Base-by-base conservation (phyloP, 495 filamentous ascomycete genomes). In the Annulohypoxylon stygium region DNA sequence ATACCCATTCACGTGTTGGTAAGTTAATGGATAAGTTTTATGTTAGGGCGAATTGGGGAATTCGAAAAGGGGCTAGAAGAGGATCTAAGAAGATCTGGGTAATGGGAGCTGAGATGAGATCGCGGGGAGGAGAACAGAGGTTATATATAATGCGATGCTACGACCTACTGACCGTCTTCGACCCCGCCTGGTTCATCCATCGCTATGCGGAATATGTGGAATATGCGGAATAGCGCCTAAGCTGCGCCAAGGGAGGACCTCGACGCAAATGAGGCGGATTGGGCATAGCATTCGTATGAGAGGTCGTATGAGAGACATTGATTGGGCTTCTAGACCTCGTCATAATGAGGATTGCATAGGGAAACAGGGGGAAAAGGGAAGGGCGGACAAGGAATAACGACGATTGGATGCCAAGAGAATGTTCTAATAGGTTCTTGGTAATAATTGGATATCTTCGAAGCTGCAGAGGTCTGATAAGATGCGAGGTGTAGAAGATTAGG, bases 1-100 rank as follows among this genome's bases (percentile, higher is more conserved):
- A 81, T 81, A 78, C 82, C 82, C 82, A 84, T 84, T 84, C 82
- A 84, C 54, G 75, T 77, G 64, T 75, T 54, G 43, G 60, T 71
- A 54, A 67, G 57, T 50, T 61, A 50, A 16, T 54, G 65, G 67
- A 14, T 12, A 26, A 51, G 48, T 51, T 30, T 53, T 60, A 43
- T 70, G 67, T 16, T 58, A 18, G 34, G 41, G 20, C 54, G 18
- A 59, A 64, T 36, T 18, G 41, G 41, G 57, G 36, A 67, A 62
- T 69, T 60, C 58, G 66, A 18, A 8, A 64, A 55, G 30, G 34
- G 43, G 43, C 2, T 47, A n/a, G 43, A 47, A 47, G n/a, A 20
- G 43, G n/a, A 43, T 43, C 39, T 43, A 2, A n/a, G 10, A 43
- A 4, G 39, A 43, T 43, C 39, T 25, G 51, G 37, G 50, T 53